Conservation (phyloP, 2,329 filamentous ascomycete genomes). For the Magnaporthiopsis incrustans region DNA sequence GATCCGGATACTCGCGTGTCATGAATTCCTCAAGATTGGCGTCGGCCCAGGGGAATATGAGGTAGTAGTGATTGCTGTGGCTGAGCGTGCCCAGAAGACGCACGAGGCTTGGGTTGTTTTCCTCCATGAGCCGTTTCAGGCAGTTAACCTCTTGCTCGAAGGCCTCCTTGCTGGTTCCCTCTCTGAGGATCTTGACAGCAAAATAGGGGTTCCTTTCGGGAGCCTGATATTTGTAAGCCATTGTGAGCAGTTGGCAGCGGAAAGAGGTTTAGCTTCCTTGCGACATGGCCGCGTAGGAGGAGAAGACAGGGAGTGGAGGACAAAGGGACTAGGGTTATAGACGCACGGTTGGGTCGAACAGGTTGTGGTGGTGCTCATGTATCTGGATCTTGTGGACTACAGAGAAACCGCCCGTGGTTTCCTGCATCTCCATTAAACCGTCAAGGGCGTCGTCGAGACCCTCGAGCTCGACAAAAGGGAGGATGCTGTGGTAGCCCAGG, state of each 20-base stretch:
- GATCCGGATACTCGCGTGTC: constrained; percentile 8
- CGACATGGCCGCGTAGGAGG: not conserved
- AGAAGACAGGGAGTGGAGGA: not conserved
- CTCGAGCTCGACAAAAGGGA: constrained; percentile 1
- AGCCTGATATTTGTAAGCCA: not conserved
- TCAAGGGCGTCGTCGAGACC: not conserved
- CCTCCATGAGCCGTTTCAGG: constrained; percentile 13
- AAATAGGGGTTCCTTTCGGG: constrained; percentile 1
- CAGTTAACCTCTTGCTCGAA: constrained; percentile 14
- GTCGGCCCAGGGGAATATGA: constrained; percentile 16
- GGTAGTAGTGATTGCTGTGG: constrained; percentile 7
- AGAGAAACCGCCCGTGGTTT: not conserved
- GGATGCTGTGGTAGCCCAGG: not conserved
- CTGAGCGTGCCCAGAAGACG: constrained; percentile 15
- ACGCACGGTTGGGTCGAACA: constrained; percentile 5
- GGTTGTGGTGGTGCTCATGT: constrained; percentile 14
- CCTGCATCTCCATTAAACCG: not conserved
- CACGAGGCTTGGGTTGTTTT: constrained; percentile 12
- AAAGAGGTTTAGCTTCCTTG: not conserved
- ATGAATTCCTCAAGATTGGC: constrained; percentile 9
- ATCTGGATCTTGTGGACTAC: constrained; percentile 9
- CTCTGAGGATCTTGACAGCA: constrained; percentile 1
- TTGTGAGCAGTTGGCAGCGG: not conserved
- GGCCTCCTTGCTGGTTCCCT: not conserved
- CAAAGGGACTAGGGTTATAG: not conserved